phyloP scores from a whole-genome alignment of 2,329 filamentous ascomycete species.

The Blastomyces emzantsi region DNA sequence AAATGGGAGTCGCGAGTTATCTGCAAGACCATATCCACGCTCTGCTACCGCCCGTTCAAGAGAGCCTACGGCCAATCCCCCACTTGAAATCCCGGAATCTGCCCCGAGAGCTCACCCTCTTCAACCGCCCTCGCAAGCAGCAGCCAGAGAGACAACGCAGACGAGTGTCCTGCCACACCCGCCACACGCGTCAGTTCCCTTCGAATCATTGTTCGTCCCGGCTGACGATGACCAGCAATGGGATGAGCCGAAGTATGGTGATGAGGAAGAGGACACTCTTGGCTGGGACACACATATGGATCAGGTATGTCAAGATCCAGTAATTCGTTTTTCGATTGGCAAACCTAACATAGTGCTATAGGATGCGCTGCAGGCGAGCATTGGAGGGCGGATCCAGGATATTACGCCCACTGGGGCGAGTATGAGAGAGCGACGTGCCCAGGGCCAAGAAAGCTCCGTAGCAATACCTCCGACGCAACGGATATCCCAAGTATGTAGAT shows the following conservation, averaged over 20 bases:
- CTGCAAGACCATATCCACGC: constrained; percentile 33
- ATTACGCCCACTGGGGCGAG: constrained; percentile 22
- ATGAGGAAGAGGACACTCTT: constrained; percentile 50
- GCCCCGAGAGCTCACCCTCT: constrained; percentile 18
- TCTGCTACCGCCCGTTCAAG: constrained; percentile 9
- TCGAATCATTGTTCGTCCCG: constrained; percentile 52
- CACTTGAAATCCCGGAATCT: constrained; percentile 22
- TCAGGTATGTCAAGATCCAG: constrained; percentile 27
- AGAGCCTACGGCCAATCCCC: constrained; percentile 14
- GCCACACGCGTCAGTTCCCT: constrained; percentile 37
- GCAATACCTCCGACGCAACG: constrained; percentile 40
- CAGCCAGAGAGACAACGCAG: constrained; percentile 19
- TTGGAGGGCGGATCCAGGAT: constrained; percentile 28
- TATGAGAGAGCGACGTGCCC: constrained; percentile 5
- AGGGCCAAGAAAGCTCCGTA: constrained; percentile 6
- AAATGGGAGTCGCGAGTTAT: constrained; percentile 32
- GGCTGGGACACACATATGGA: constrained; percentile 53
- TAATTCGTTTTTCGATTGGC: constrained; percentile 3
- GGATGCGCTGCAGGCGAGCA: constrained; percentile 25
- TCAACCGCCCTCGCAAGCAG: constrained; percentile 27
- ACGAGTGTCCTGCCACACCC: constrained; percentile 19
- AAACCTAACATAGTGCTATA: constrained; percentile 14
- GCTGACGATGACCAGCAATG: constrained; percentile 51
- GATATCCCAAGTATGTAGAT: constrained; percentile 36
- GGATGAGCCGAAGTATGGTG: constrained; percentile 49